phyloP scores from a whole-genome alignment of 805 yeast genomes.

The Candida alai region DNA sequence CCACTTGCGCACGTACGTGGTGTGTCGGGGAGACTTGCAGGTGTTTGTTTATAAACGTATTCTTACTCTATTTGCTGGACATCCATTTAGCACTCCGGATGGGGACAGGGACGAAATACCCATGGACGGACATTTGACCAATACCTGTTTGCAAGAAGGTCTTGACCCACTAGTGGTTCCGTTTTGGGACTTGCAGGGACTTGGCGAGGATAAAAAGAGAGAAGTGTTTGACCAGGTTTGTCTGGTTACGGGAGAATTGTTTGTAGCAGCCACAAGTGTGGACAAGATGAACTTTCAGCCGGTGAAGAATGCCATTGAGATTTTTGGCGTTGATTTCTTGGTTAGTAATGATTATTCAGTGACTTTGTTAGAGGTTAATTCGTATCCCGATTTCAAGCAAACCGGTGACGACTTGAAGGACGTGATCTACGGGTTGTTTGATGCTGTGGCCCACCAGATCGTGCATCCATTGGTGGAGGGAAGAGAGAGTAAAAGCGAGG shows the following conservation, averaged over 20 bases:
- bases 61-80: conserved; percentile 75
- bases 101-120: conserved; percentile 32
- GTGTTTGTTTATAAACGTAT: conserved; percentile 80
- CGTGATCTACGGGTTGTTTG: conserved; percentile 65
- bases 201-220: conserved; percentile 23
- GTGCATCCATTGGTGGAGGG: conserved; percentile 47
- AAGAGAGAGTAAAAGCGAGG: conserved; percentile 2
- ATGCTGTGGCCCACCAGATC: conserved; percentile 44
- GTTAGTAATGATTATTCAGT: conserved; percentile 57
- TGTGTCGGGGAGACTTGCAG: conserved; percentile 66
- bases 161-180: conserved; percentile 54
- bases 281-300: conserved; percentile 87
- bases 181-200: conserved; percentile 52
- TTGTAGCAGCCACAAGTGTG: conserved; percentile 73
- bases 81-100: conserved; percentile 38
- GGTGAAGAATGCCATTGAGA: conserved; percentile 73
- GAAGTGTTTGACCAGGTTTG: conserved; percentile 57
- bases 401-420: conserved; percentile 75
- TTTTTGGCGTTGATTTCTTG: conserved; percentile 85
- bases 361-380: conserved; percentile 75
- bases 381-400: conserved; percentile 96
- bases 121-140: conserved; percentile 81
- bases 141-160: conserved; percentile 81
- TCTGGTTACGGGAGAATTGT: conserved; percentile 62
- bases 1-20: conserved; percentile 82